phyloP scores from a whole-genome alignment of 78 protist genomes.

The Polysphondylium violaceum region DNA sequence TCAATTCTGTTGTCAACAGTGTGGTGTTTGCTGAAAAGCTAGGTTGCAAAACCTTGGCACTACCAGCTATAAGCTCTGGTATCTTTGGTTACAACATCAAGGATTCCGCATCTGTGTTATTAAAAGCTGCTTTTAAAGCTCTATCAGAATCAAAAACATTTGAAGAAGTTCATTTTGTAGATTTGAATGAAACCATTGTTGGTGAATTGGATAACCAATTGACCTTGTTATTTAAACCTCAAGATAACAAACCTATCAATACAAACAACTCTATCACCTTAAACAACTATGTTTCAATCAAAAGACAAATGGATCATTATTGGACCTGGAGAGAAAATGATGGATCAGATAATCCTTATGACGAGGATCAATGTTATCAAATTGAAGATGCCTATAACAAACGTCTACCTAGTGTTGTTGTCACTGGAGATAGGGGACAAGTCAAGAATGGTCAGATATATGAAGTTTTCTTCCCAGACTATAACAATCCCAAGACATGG shows the following conservation, averaged over 20 bases:
- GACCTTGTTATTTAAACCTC: not conserved
- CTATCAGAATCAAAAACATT: not conserved
- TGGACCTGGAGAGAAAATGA: conserved; percentile 23
- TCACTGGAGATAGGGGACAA: not conserved
- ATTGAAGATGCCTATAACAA: conserved; percentile 1
- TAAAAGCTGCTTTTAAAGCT: not conserved
- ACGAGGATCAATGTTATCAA: not conserved
- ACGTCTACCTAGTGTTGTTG: not conserved
- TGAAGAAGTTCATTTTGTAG: not conserved
- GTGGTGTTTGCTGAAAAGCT: not conserved
- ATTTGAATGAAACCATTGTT: not conserved
- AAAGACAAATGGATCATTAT: not conserved
- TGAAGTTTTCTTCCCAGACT: not conserved
- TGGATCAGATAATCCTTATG: conserved; percentile 1
- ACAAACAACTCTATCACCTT: not conserved
- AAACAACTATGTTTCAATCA: not conserved
- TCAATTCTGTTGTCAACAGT: not conserved
- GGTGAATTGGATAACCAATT: not conserved
- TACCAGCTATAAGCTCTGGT: conserved; percentile 37
- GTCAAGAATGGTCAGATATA: not conserved
- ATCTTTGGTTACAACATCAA: conserved; percentile 4
- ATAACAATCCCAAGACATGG: not conserved
- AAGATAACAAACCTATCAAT: not conserved
- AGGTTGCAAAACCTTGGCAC: not conserved
- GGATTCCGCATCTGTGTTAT: not conserved